Percentiles rank a stretch among this genome's conserved stretches.
These are phyloP conservation scores for Aquilaria agallochum DNA, from an alignment of 441 rosid genomes.

Conservation along the genomic window DNA sequence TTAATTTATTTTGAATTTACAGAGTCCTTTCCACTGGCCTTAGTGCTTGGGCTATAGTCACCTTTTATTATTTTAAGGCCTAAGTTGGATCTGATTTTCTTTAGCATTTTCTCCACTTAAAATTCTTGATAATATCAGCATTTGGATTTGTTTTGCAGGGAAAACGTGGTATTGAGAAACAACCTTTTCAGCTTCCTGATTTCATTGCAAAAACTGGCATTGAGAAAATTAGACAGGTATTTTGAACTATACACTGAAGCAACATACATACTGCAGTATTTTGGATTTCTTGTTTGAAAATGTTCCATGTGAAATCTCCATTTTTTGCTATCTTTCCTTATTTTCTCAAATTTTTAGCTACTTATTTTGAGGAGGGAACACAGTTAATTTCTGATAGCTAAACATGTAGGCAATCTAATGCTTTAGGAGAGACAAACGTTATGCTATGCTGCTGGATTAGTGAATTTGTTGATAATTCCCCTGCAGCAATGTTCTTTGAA, in stretches of 20 bases:
- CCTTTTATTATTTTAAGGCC: slow-evolving; percentile 12
- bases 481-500: no score
- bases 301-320: not conserved
- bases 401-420: no score
- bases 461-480: no score
- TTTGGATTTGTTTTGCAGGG: slow-evolving; percentile 63
- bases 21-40: slow-evolving; percentile 48
- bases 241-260: not conserved
- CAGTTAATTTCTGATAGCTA: no score
- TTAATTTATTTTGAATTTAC: slow-evolving; percentile 56
- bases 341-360: not conserved
- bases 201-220: slow-evolving; percentile 99
- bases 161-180: slow-evolving; percentile 98
- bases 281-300: not conserved
- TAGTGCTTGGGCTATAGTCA: slow-evolving; percentile 38
- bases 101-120: not conserved
- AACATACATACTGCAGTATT: not conserved
- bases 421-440: no score
- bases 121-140: slow-evolving; percentile 34
- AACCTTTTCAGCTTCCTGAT: slow-evolving; percentile 98
- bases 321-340: not conserved
- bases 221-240: slow-evolving; percentile 98
- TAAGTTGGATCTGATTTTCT: slow-evolving; percentile 9
- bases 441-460: no score
- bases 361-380: not conserved